Conservation (phyloP, 1,284 basidiomycete species). For the Cutaneotrichosporon sp. region DNA sequence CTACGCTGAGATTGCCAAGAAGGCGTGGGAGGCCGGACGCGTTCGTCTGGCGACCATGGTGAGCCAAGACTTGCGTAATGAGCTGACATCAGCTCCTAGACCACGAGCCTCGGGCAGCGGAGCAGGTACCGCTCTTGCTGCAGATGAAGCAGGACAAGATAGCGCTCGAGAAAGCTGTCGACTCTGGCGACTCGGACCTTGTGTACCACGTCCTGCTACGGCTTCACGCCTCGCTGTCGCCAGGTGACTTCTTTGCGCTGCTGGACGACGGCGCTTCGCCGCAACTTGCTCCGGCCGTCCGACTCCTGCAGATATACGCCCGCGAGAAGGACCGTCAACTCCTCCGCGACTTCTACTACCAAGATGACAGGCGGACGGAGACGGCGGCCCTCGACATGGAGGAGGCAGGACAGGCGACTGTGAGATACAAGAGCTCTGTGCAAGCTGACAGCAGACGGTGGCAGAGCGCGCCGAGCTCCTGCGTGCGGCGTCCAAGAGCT, state of each 20-base stretch:
- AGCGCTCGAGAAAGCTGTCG: slow-evolving; percentile 85
- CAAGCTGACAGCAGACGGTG: slow-evolving; percentile 60
- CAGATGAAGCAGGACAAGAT: slow-evolving; percentile 92
- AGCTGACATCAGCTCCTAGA: slow-evolving; percentile 71
- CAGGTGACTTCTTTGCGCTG: slow-evolving; percentile 91
- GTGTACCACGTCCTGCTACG: slow-evolving; percentile 89
- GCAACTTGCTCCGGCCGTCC: slow-evolving; percentile 67
- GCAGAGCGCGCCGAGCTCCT: slow-evolving; percentile 68
- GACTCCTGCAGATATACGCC: slow-evolving; percentile 82
- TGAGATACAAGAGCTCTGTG: slow-evolving; percentile 46
- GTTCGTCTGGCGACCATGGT: slow-evolving; percentile 84
- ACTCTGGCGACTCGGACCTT: slow-evolving; percentile 93
- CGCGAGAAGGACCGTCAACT: slow-evolving; percentile 85
- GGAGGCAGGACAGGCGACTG: slow-evolving; percentile 67
- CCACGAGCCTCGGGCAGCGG: slow-evolving; percentile 80
- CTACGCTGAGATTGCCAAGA: slow-evolving; percentile 91
- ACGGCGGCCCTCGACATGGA: slow-evolving; percentile 81
- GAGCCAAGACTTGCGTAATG: slow-evolving; percentile 22
- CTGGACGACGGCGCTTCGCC: slow-evolving; percentile 79
- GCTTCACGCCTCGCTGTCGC: slow-evolving; percentile 73
- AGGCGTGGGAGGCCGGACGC: slow-evolving; percentile 89
- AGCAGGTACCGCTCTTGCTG: slow-evolving; percentile 88
- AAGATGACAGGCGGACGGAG: slow-evolving; percentile 91
- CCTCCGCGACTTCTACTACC: slow-evolving; percentile 94
- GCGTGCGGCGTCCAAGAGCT: slow-evolving; percentile 83